Conservation (phyloP, 2,329 filamentous ascomycete genomes). For the Aspergillus sp. region DNA sequence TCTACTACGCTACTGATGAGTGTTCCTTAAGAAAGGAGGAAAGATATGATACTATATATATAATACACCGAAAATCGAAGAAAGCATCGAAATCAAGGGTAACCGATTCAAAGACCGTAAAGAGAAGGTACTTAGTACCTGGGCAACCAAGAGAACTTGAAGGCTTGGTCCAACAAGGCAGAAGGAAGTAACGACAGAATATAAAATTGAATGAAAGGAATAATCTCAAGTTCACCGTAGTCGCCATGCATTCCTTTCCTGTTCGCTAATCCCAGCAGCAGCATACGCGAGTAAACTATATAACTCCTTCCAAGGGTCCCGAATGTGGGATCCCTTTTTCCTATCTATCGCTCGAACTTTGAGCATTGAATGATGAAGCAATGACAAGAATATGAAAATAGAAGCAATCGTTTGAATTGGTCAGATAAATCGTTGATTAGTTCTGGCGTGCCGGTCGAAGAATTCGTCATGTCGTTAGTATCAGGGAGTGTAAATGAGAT, state of each 20-base stretch:
- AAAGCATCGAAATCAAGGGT: neutral
- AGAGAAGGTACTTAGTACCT: neutral
- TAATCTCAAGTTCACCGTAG: neutral
- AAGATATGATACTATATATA: neutral
- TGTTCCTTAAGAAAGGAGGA: neutral
- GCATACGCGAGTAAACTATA: neutral
- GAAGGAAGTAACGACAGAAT: neutral
- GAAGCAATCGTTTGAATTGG: neutral
- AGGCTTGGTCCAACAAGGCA: too few relatives aligned
- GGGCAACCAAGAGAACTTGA: neutral
- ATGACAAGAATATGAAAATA: neutral
- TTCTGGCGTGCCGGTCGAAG: neutral
- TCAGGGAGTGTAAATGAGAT: neutral
- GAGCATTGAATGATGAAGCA: neutral
- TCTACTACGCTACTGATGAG: too few relatives aligned
- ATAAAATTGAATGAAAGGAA: too few relatives aligned
- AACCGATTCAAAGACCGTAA: neutral
- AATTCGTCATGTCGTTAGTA: slow-evolving; percentile 1
- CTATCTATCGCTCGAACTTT: neutral
- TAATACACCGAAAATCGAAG: slow-evolving; percentile 8
- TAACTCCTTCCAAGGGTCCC: neutral
- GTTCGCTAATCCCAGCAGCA: neutral
- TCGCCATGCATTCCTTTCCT: neutral
- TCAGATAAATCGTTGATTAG: neutral
- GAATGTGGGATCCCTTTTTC: neutral